Evolutionary conservation across 805 yeast species (phyloP).

Genomic region (Blastobotrys peoriensis): DNA sequence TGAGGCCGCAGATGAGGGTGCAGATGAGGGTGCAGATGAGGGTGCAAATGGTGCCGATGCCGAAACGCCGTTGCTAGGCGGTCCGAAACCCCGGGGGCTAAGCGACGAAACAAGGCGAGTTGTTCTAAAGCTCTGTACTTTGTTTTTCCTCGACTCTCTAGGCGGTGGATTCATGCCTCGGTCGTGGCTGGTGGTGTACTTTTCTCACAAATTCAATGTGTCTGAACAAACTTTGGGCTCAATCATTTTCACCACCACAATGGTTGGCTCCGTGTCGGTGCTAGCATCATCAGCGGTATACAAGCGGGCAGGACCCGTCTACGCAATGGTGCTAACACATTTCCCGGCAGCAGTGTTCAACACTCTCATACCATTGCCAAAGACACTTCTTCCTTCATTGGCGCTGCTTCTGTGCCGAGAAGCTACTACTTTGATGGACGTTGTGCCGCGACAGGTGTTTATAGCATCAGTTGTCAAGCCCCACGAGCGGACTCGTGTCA

Average conservation of each 20-base stretch:
- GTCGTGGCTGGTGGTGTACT: constrained; percentile 84
- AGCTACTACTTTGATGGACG: constrained; percentile 76
- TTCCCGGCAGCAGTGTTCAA: constrained; percentile 69
- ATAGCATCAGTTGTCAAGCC: constrained; percentile 60
- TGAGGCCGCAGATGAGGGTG: neutral
- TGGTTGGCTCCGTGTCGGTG: constrained; percentile 62
- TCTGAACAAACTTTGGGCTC: constrained; percentile 56
- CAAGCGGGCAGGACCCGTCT: constrained; percentile 66
- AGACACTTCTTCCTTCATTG: constrained; percentile 39
- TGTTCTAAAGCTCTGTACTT: constrained; percentile 17
- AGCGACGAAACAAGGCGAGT: neutral
- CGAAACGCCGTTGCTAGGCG: neutral
- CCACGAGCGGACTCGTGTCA: constrained; percentile 61
- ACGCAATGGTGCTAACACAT: constrained; percentile 68
- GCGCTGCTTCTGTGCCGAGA: constrained; percentile 48
- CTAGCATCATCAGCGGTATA: constrained; percentile 72
- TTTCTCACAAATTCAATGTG: constrained; percentile 42
- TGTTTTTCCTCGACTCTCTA: constrained; percentile 77
- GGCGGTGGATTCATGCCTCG: constrained; percentile 86
- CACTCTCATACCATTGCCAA: constrained; percentile 44
- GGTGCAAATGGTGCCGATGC: neutral
- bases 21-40: neutral
- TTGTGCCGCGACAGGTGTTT: constrained; percentile 81
- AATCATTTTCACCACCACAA: constrained; percentile 55
- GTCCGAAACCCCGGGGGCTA: neutral